Percentiles rank a stretch among this genome's conserved stretches.
These are phyloP conservation scores for Phallus indusiatus DNA, from an alignment of 768 basidiomycete species.

Conservation along the genomic window DNA sequence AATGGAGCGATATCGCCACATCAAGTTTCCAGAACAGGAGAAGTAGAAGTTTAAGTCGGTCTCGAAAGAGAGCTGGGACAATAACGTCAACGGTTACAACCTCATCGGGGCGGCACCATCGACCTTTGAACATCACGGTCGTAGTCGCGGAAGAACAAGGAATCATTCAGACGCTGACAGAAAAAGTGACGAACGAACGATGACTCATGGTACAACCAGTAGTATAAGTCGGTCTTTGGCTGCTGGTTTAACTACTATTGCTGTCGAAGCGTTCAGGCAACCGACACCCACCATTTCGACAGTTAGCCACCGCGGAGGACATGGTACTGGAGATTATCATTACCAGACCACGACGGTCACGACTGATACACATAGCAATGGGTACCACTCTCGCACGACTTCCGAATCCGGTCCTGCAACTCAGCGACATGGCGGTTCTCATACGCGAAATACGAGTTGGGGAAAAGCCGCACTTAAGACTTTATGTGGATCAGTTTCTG, in stretches of 20 bases:
- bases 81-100: not conserved
- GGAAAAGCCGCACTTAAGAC: not conserved
- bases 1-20: conserved; percentile 5
- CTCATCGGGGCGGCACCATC: not conserved
- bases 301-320: not conserved
- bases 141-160: not conserved
- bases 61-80: conserved; percentile 2
- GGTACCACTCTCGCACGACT: not conserved
- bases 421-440: not conserved
- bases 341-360: not conserved
- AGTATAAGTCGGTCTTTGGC: not conserved
- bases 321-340: not conserved
- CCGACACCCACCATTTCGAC: conserved; percentile 1
- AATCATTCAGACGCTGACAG: not conserved
- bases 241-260: not conserved
- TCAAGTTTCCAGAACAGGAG: conserved; percentile 12
- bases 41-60: conserved; percentile 11
- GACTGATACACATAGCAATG: not conserved
- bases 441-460: conserved; percentile 6
- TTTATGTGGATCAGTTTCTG: not conserved
- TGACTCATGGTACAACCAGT: not conserved
- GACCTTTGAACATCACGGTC: not conserved
- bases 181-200: not conserved
- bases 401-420: not conserved
- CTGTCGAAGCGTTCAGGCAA: conserved; percentile 7